A percentile compares a stretch with the other conserved stretches of the same genome.
Evolutionary conservation across 2,329 filamentous ascomycete genomes (phyloP).

Genomic region (Trichoderma arundinaceum): DNA sequence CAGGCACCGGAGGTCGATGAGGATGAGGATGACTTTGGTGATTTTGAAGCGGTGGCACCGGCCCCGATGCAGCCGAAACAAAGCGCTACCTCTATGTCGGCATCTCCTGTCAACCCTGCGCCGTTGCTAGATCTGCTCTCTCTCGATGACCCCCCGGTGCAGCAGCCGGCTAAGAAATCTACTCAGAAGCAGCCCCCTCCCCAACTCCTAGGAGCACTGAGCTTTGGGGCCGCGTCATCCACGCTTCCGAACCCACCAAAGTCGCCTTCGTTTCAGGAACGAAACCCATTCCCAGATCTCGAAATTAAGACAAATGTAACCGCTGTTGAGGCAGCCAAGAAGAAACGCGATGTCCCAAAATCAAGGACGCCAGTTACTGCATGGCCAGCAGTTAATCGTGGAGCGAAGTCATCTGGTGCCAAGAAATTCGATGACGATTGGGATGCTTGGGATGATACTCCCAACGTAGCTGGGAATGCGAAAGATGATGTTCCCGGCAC

Average conservation of each 20-base stretch:
- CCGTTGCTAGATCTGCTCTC: slow-evolving; percentile 51
- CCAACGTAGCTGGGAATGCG: slow-evolving; percentile 37
- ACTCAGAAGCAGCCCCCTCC: slow-evolving; percentile 39
- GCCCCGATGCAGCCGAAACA: slow-evolving; percentile 33
- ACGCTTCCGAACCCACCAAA: slow-evolving; percentile 55
- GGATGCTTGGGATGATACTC: slow-evolving; percentile 58
- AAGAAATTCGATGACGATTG: slow-evolving; percentile 52
- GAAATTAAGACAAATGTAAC: slow-evolving; percentile 52
- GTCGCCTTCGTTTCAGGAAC: slow-evolving; percentile 59
- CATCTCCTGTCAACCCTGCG: slow-evolving; percentile 34
- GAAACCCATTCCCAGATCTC: slow-evolving; percentile 59
- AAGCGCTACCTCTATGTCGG: not conserved
- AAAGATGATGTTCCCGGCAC: slow-evolving; percentile 33
- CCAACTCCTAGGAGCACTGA: slow-evolving; percentile 42
- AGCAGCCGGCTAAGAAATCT: slow-evolving; percentile 26
- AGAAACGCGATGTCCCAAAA: slow-evolving; percentile 33
- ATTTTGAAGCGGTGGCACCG: slow-evolving; percentile 58
- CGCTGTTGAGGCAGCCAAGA: slow-evolving; percentile 45
- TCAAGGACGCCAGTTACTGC: slow-evolving; percentile 49
- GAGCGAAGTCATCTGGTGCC: slow-evolving; percentile 37
- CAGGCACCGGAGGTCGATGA: slow-evolving; percentile 50
- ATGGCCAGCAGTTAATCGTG: slow-evolving; percentile 46
- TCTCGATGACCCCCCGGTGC: slow-evolving; percentile 43
- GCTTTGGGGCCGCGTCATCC: slow-evolving; percentile 39
- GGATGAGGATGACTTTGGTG: slow-evolving; percentile 65